These are phyloP conservation scores for Senna siamea DNA, from an alignment of 306 rosid genomes.

Conservation along the genomic window DNA sequence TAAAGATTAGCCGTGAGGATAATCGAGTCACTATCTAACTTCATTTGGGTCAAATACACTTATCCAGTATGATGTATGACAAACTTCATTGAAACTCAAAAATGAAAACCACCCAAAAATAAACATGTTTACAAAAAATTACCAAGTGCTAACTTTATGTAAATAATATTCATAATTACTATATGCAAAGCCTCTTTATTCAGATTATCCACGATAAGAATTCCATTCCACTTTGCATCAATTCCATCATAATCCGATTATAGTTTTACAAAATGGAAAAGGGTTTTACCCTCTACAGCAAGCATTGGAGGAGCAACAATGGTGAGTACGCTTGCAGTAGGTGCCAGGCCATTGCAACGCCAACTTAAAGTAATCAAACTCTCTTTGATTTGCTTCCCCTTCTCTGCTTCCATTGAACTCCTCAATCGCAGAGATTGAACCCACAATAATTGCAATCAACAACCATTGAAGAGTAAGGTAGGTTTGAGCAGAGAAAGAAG, in stretches of 20 bases:
- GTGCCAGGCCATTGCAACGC: conserved; percentile 94
- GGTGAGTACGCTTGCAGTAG: conserved; percentile 49
- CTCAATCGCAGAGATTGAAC: conserved; percentile 14
- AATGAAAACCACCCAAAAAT: not conserved
- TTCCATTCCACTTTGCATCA: not conserved
- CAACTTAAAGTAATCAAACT: conserved; percentile 83
- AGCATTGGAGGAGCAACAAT: conserved; percentile 77
- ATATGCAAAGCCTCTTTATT: not conserved
- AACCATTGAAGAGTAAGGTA: conserved; percentile 27
- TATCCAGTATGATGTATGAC: too few species aligned
- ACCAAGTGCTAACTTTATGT: not conserved
- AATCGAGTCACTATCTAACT: not conserved
- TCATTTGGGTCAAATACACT: not conserved
- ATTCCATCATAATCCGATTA: not conserved
- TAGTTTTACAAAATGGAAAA: not conserved
- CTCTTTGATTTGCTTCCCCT: conserved; percentile 52
- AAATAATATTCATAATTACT: not conserved
- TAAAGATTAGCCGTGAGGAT: not conserved
- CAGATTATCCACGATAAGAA: not conserved
- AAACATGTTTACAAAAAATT: not conserved
- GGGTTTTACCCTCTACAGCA: conserved; percentile 79
- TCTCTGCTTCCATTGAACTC: conserved; percentile 19
- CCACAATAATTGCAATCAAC: conserved; percentile 11
- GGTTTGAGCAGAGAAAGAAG: conserved; percentile 17
- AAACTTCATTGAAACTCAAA: not conserved